Evolutionary conservation across 176 grass and related monocot genomes (phyloP).

Genomic region (Aegilops umbellulata): DNA sequence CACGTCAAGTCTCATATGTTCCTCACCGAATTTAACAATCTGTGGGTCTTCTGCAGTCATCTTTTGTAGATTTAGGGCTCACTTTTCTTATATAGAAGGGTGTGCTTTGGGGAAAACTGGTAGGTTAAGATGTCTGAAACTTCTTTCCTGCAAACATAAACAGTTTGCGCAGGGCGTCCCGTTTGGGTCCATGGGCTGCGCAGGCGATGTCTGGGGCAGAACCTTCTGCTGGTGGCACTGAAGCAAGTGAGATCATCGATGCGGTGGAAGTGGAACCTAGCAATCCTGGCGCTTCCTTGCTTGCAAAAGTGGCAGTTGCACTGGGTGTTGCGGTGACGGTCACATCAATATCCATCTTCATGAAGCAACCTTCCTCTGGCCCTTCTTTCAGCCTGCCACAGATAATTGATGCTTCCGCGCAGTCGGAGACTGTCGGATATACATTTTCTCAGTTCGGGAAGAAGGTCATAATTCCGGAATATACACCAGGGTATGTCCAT

Average conservation of each 20-base stretch:
- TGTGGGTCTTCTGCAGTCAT: neutral
- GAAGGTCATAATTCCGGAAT: conserved; percentile 68
- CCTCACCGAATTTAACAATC: neutral
- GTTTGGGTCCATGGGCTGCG: neutral
- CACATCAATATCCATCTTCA: conserved; percentile 49
- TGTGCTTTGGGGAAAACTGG: neutral
- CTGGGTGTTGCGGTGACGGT: conserved; percentile 55
- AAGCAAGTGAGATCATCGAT: conserved; percentile 44
- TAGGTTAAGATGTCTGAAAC: neutral
- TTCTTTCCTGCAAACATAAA: conserved; percentile 9
- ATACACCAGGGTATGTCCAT: conserved; percentile 68
- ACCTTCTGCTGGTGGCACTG: conserved; percentile 35
- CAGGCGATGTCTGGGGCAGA: conserved; percentile 41
- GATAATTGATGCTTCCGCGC: conserved; percentile 54
- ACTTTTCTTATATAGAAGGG: neutral
- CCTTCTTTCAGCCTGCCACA: conserved; percentile 60
- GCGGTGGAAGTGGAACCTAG: conserved; percentile 39
- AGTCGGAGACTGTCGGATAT: conserved; percentile 49
- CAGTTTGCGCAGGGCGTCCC: conserved; percentile 29
- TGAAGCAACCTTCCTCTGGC: conserved; percentile 44
- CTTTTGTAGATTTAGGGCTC: neutral
- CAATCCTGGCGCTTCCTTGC: conserved; percentile 34
- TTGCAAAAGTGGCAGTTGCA: conserved; percentile 63
- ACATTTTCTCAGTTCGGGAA: conserved; percentile 67
- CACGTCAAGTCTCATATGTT: neutral